These are phyloP conservation scores for Atalantia buxifolia DNA, from an alignment of 345 rosid genomes.

Conservation along the genomic window DNA sequence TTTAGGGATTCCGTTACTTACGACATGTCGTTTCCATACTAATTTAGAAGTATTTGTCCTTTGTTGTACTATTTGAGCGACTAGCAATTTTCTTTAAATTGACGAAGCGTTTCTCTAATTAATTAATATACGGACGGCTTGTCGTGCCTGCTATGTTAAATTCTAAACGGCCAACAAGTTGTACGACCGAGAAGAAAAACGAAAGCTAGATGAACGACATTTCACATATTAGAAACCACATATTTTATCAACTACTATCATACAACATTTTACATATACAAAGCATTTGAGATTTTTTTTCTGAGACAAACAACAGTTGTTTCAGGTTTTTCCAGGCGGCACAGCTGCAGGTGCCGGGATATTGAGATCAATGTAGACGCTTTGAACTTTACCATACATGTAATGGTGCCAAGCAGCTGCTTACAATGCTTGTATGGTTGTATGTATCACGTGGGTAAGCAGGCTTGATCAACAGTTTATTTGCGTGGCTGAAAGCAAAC, in stretches of 20 bases:
- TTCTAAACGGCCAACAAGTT: no score
- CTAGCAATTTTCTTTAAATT: no score
- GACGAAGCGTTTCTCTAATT: no score
- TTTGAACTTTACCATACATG: background rate
- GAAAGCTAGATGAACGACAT: background rate
- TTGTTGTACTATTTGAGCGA: no score
- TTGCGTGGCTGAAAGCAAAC: background rate
- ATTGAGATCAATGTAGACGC: background rate
- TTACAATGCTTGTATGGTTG: background rate
- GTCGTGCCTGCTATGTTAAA: no score
- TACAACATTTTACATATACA: background rate
- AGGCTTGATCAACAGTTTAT: background rate
- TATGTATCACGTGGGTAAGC: background rate
- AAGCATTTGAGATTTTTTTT: background rate
- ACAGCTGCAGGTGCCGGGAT: background rate
- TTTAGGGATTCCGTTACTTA: background rate
- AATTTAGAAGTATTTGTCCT: no score
- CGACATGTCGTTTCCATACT: background rate
- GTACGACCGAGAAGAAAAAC: no score
- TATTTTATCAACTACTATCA: background rate
- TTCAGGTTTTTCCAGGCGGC: background rate
- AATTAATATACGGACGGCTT: no score
- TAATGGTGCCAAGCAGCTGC: constrained; percentile 1
- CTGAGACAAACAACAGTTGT: background rate
- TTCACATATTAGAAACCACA: background rate